Evolutionary conservation across 2,329 filamentous ascomycete genomes (phyloP), one percentile per base, ranked within the genome.

Genomic region (Cercospora citrullina): DNA sequence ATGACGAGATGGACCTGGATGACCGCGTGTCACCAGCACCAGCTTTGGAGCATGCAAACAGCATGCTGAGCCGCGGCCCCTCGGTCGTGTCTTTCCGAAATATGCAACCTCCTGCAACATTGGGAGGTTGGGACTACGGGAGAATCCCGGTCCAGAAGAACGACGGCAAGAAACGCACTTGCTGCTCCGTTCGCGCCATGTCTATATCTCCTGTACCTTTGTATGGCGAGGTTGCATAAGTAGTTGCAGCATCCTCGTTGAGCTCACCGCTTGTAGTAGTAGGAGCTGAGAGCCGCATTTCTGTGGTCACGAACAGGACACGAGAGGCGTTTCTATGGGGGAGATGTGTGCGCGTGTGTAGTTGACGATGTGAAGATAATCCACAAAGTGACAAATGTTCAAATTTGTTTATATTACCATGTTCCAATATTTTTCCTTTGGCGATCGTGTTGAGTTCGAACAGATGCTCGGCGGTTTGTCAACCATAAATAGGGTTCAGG

Each of bases 91-190:
- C 62, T 26, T 61, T 63, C 59, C 76, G 73, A 63, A 71, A 74
- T 45, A 69, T 66, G 8, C 75, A 76, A 68, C 69, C 72, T 39
- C 71, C 72, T 14, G 72, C 73, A n/a, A 36, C 70, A 12, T 65
- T 74, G 26, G 60, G 68, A 39, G 65, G 72, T 57, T 68, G 67
- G 31, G 70, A 71, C 8, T 67, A 68, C 51, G 69, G 63, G 33
- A 68, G 76, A 39, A 61, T 77, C 16, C 74, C 76, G 8, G 72
- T 78, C 21, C 71, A 74, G 59, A 77, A 75, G 67, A 69, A 73
- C 42, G 73, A 76, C 33, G 77, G 77, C 64, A 76, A 75, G 68
- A 78, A 78, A 70, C 69, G 77, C 10, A 75, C 72, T 30, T 78
- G 77, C 68, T 76, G 75, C 65, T 76, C 74, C 4, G 69, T 70